Percentiles rank a stretch among this genome's conserved stretches.
phyloP scores from a whole-genome alignment of 352 stramenopile genomes.

The Phytophthora tentaculata region DNA sequence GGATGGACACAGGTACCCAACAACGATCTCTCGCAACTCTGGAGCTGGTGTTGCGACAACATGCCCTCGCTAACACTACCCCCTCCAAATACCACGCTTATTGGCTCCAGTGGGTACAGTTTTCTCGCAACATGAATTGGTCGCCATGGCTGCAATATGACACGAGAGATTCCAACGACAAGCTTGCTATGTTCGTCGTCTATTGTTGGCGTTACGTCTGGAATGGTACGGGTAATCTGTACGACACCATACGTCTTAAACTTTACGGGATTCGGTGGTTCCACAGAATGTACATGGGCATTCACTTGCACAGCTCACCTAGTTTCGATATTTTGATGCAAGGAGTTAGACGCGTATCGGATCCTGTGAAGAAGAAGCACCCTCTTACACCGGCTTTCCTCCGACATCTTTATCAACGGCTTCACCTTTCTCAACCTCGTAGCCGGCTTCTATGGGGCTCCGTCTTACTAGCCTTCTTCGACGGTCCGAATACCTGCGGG shows the following conservation, averaged over 20 bases:
- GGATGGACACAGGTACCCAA: constrained; percentile 16
- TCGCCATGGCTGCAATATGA: neutral
- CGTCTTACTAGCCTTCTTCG: constrained; percentile 13
- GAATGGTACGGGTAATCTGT: constrained; percentile 12
- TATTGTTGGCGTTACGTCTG: constrained; percentile 15
- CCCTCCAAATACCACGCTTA: constrained; percentile 9
- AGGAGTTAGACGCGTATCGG: neutral
- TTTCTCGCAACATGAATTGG: constrained; percentile 12
- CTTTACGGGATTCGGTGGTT: constrained; percentile 13
- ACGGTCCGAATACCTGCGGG: constrained; percentile 6
- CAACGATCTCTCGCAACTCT: constrained; percentile 26
- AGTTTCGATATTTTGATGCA: constrained; percentile 4
- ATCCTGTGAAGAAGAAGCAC: constrained; percentile 5
- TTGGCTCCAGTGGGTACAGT: constrained; percentile 20
- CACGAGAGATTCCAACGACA: neutral
- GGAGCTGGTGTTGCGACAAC: constrained; percentile 9
- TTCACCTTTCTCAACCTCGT: neutral
- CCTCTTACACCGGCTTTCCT: constrained; percentile 13
- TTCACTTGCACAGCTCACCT: neutral
- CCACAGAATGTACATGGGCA: neutral
- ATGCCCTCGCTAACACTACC: constrained; percentile 20
- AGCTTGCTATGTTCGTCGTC: constrained; percentile 12
- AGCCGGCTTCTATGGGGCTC: constrained; percentile 13
- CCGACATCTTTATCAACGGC: neutral
- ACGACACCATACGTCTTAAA: constrained; percentile 2